Base-by-base conservation (phyloP, 768 basidiomycete species). In the Leccinum barrowsii region DNA sequence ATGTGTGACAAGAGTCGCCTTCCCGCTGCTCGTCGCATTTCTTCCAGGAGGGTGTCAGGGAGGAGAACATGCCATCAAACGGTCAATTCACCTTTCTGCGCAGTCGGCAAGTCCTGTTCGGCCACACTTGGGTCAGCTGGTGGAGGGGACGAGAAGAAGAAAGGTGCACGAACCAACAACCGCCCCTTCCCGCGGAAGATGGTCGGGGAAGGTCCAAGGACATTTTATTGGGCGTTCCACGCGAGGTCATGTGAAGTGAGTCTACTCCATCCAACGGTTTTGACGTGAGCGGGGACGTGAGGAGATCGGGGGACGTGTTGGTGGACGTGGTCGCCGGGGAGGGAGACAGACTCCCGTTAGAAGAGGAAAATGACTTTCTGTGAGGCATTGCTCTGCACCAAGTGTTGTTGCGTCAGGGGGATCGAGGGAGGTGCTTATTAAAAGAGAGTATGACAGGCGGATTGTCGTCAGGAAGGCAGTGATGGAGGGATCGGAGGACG, bases 1-100 rank as follows among this genome's bases (percentile, higher is more conserved):
- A 93, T 1, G 91, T 93, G 64, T 83, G 80, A 74, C 90, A 93
- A 2, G 90, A 87, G 72, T 89, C 84, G 59, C 84, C 86, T 67
- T 88, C 86, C 63, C 89, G 84, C 63, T 90, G 85, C 67, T 93
- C 90, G 71, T 93, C 90, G 72, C 90, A 93, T 89, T 93, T 93
- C 90, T 92, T 70, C 5, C 24, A 54, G 58, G 50, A 26, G 37
- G 51, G 24, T 7, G 59, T 64, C 51, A 61, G 21, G n/a, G 57
- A 30, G 32, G 35, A 46, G 47, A 50, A 52, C 3, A 37, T 7
- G 13, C 0, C 3, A 32, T 3, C 5, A 13, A 30, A 46, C 0
- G 40, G n/a, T 40, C 5, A 46, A 49, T 70, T 60, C 65, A 91
- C 90, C 79, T 92, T 92, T 76, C 90, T 81, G 61, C 90, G 83